Conservation (phyloP, 2,329 filamentous ascomycete genomes). For the Pseudopyricularia cyperi region DNA sequence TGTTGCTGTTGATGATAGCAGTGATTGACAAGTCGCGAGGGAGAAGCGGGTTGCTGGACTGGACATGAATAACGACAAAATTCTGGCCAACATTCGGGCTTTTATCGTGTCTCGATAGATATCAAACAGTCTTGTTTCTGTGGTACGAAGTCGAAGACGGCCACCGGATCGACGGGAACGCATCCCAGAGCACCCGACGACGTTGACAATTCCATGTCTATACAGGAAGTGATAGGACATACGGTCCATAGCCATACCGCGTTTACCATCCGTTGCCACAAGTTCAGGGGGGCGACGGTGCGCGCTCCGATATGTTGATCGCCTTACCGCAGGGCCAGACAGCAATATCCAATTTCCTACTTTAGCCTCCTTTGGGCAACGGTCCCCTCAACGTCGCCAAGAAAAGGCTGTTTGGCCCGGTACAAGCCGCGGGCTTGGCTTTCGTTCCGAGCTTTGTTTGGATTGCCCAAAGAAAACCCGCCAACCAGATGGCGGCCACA, state of each 20-base stretch:
- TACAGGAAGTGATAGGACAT: no score
- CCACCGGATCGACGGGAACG: background rate
- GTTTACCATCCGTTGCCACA: no score
- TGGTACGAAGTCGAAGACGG: background rate
- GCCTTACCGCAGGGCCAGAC: background rate
- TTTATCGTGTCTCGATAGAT: background rate
- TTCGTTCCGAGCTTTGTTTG: background rate
- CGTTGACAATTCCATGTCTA: background rate
- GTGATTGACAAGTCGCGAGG: background rate
- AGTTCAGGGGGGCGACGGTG: no score
- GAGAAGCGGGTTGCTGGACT: background rate
- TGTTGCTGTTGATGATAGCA: background rate
- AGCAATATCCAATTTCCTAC: no score
- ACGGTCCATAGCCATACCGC: no score
- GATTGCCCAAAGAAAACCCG: constrained; percentile 3
- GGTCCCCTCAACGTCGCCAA: background rate
- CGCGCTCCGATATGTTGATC: no score
- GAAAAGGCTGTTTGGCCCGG: background rate
- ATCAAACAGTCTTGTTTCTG: background rate
- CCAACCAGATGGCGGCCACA: background rate
- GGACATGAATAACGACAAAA: background rate
- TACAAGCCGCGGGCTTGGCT: background rate
- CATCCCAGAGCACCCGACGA: background rate
- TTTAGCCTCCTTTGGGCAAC: no score
- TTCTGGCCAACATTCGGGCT: background rate